A percentile compares a stretch with the other conserved stretches of the same genome.
Evolutionary conservation across 164 flowering plant genomes (phyloP).

Genomic region (Vitis rupestris): DNA sequence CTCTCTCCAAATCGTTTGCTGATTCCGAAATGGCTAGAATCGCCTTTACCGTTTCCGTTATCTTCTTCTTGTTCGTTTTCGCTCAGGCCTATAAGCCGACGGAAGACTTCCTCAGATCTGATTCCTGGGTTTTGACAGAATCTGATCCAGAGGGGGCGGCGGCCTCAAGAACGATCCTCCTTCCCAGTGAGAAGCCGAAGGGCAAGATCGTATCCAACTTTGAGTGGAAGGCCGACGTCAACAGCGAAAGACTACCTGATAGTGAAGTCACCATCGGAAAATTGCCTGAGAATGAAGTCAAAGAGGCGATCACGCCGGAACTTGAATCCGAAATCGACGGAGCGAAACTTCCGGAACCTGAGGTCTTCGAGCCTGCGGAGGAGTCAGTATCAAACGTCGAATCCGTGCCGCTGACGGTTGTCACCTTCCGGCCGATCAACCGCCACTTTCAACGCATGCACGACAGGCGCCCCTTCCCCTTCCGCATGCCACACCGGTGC

Average conservation of each 20-base stretch:
- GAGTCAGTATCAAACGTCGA: neutral
- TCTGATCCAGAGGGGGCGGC: too few species aligned
- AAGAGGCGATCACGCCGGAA: slow-evolving; percentile 11
- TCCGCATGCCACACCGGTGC: slow-evolving; percentile 24
- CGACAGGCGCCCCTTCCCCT: slow-evolving; percentile 13
- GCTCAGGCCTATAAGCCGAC: slow-evolving; percentile 22
- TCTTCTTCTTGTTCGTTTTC: slow-evolving; percentile 30
- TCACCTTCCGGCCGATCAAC: slow-evolving; percentile 40
- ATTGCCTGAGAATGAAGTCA: slow-evolving; percentile 3
- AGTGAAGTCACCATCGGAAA: too few species aligned
- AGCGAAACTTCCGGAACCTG: neutral
- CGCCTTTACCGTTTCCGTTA: slow-evolving; percentile 19
- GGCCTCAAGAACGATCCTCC: neutral
- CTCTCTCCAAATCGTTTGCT: neutral
- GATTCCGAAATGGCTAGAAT: slow-evolving; percentile 32
- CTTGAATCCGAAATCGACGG: neutral
- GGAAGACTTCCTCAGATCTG: neutral
- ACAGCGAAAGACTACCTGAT: too few species aligned
- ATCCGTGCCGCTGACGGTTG: slow-evolving; percentile 26
- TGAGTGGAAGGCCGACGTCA: too few species aligned
- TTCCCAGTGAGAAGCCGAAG: slow-evolving; percentile 22
- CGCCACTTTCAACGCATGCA: slow-evolving; percentile 28
- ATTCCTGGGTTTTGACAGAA: too few species aligned
- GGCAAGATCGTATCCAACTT: too few species aligned
- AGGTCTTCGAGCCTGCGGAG: neutral